Conservation (phyloP, 2,329 filamentous ascomycete genomes). For the Grosmannia penicillata region DNA sequence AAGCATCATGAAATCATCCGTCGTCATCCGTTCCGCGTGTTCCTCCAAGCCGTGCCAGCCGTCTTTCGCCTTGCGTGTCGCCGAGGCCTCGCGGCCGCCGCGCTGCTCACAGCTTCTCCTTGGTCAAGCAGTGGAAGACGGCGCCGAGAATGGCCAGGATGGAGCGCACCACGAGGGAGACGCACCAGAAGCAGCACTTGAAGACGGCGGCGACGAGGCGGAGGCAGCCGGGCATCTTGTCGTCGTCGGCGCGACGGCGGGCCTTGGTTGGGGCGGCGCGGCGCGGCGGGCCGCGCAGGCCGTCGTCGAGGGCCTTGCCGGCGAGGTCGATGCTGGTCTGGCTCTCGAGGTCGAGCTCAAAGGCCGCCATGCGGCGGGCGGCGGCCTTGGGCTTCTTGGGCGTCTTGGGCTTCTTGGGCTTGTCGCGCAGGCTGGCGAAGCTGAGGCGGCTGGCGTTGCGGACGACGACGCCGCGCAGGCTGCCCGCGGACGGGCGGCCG, state of each 20-base stretch:
- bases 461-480: conserved; percentile 10
- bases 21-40: too few relatives aligned
- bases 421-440: background rate
- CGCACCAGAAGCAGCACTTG: conserved; percentile 42
- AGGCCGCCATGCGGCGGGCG: conserved; percentile 33
- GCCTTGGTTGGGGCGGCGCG: background rate
- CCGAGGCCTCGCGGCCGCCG: background rate
- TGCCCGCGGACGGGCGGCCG: conserved; percentile 2
- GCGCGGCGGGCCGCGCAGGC: background rate
- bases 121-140: conserved; percentile 33
- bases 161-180: conserved; percentile 41
- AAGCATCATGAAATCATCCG: too few relatives aligned
- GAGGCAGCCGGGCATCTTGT: conserved; percentile 33
- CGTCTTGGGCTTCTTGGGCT: conserved; percentile 14
- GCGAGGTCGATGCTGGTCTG: conserved; percentile 32
- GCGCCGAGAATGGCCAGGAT: conserved; percentile 33
- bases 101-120: conserved; percentile 20
- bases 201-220: conserved; percentile 36
- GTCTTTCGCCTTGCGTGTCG: too few relatives aligned
- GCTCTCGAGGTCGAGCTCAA: conserved; percentile 50
- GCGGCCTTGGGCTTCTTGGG: conserved; percentile 15
- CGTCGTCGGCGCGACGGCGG: conserved; percentile 15
- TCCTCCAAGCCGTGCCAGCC: too few relatives aligned
- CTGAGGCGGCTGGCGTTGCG: conserved; percentile 18
- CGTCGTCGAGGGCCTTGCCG: conserved; percentile 21